Evolutionary conservation across 148 eudicot genomes (phyloP).

Genomic region (Heliamphora exappendiculata): DNA sequence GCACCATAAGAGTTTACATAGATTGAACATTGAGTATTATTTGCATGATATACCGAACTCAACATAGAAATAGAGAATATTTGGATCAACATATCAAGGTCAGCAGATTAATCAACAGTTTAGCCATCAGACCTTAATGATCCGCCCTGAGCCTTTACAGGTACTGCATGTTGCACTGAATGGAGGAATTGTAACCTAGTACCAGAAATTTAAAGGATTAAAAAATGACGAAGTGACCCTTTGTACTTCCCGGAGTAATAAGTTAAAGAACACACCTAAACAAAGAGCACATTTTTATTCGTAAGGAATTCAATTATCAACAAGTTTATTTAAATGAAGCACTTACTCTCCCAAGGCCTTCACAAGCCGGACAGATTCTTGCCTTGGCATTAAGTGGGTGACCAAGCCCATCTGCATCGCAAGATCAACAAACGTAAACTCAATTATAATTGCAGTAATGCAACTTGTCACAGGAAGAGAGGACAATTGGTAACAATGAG

Average conservation of each 20-base stretch:
- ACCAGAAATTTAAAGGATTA: slow-evolving; percentile 3
- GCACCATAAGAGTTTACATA: slow-evolving; percentile 12
- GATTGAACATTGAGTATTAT: slow-evolving; percentile 2
- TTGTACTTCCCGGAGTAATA: background rate
- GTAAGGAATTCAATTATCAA: background rate
- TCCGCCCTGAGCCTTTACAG: slow-evolving; percentile 75
- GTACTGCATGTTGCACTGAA: slow-evolving; percentile 64
- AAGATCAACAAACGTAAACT: slow-evolving; percentile 17
- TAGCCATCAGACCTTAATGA: slow-evolving; percentile 44
- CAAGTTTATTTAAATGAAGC: slow-evolving; percentile 1
- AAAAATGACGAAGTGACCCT: slow-evolving; percentile 1
- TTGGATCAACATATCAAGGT: slow-evolving; percentile 1
- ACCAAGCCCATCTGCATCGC: slow-evolving; percentile 70
- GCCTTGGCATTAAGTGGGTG: slow-evolving; percentile 68
- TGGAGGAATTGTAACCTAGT: slow-evolving; percentile 78
- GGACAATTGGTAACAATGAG: background rate
- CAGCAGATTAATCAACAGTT: slow-evolving; percentile 2
- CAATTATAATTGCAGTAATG: slow-evolving; percentile 5
- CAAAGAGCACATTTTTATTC: background rate
- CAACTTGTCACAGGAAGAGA: slow-evolving; percentile 5
- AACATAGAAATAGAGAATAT: slow-evolving; percentile 1
- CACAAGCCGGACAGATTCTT: slow-evolving; percentile 65
- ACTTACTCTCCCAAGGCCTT: slow-evolving; percentile 76
- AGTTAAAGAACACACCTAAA: background rate
- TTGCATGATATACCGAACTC: slow-evolving; percentile 1